A percentile compares a stretch with the other conserved stretches of the same genome.
Evolutionary conservation across 441 rosid genomes (phyloP).

Genomic region (Flueggea neowawraea): DNA sequence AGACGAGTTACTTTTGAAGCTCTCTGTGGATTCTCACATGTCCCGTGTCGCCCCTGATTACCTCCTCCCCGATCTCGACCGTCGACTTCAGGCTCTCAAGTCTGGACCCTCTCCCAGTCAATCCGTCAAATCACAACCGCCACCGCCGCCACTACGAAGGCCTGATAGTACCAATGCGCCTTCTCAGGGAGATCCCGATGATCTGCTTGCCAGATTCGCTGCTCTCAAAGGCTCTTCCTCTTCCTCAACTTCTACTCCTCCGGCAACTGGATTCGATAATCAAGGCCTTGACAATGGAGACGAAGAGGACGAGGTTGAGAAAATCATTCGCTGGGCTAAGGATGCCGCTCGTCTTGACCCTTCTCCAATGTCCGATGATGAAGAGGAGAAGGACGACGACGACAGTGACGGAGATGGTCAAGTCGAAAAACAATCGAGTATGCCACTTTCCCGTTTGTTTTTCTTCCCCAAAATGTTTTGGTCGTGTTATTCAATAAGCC

Average conservation of each 20-base stretch:
- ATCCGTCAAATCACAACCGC: neutral
- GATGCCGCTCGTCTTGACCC: conserved; percentile 88
- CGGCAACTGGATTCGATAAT: conserved; percentile 8
- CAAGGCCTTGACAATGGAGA: neutral
- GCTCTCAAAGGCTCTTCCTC: conserved; percentile 48
- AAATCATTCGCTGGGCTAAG: conserved; percentile 71
- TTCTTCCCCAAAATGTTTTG: no score
- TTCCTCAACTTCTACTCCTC: neutral
- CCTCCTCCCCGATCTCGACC: conserved; percentile 51
- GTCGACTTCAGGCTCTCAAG: conserved; percentile 55
- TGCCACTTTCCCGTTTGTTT: no score
- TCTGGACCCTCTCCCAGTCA: conserved; percentile 23
- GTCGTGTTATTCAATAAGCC: no score
- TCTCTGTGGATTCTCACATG: conserved; percentile 51
- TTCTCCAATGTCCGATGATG: conserved; percentile 70
- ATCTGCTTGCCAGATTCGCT: conserved; percentile 62
- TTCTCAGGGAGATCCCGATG: conserved; percentile 29
- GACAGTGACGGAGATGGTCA: conserved; percentile 9
- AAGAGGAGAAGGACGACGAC: conserved; percentile 19
- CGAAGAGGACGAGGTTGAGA: conserved; percentile 74
- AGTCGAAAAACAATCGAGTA: neutral
- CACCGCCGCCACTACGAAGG: neutral
- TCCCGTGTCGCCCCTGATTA: conserved; percentile 34
- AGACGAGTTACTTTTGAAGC: conserved; percentile 50
- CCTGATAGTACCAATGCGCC: conserved; percentile 12